A percentile compares a stretch with the other conserved stretches of the same genome.
Evolutionary conservation across 345 rosid species (phyloP).

Genomic region (Stellera chamaejasme): DNA sequence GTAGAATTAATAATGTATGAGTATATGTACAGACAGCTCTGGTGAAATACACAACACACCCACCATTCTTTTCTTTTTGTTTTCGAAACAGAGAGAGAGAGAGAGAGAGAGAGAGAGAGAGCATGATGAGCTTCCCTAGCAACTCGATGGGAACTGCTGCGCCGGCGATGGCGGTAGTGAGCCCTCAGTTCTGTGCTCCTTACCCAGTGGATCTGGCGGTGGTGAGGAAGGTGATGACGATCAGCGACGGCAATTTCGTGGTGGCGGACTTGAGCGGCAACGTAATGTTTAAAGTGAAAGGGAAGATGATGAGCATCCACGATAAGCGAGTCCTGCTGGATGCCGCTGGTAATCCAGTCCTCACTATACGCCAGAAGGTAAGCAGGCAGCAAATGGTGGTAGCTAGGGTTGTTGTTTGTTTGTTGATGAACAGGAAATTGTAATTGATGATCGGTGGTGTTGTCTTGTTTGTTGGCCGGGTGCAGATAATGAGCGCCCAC

Average conservation of each 20-base stretch:
- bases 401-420: neutral
- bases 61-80: too few species aligned
- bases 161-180: slow-evolving; percentile 2
- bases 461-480: too few species aligned
- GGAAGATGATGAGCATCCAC: slow-evolving; percentile 8
- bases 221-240: slow-evolving; percentile 7
- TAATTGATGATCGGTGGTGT: too few species aligned
- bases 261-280: slow-evolving; percentile 9
- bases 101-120: too few species aligned
- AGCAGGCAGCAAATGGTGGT: too few species aligned
- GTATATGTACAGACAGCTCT: too few species aligned
- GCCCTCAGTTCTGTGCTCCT: slow-evolving; percentile 3
- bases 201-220: slow-evolving; percentile 6
- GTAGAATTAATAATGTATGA: too few species aligned
- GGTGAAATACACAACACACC: too few species aligned
- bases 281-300: slow-evolving; percentile 11
- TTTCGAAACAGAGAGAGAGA: too few species aligned
- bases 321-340: slow-evolving; percentile 6
- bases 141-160: too few species aligned
- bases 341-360: slow-evolving; percentile 9
- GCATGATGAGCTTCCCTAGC: too few species aligned
- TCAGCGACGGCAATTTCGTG: slow-evolving; percentile 6
- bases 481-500: slow-evolving; percentile 8
- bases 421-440: neutral
- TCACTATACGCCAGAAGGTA: slow-evolving; percentile 14